phyloP scores from a whole-genome alignment of 306 rosid genomes.

The Trichosanthes cucumerina region DNA sequence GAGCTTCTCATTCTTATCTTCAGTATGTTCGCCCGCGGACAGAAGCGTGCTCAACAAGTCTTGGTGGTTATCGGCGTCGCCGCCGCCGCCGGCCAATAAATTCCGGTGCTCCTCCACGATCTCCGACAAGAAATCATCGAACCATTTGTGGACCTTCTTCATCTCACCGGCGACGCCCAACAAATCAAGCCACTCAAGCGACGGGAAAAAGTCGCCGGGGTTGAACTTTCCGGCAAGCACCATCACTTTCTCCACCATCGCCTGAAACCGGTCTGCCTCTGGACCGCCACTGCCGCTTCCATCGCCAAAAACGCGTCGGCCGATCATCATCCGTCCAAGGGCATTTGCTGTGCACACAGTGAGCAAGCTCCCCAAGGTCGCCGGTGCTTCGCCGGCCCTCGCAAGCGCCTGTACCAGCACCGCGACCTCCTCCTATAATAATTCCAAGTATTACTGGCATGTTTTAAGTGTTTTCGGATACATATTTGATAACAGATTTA shows the following conservation, averaged over 20 bases:
- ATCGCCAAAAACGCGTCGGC: constrained; percentile 48
- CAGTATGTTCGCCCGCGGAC: constrained; percentile 26
- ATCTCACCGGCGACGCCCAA: constrained; percentile 47
- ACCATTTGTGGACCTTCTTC: constrained; percentile 50
- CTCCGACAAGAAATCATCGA: constrained; percentile 40
- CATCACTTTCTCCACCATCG: constrained; percentile 66
- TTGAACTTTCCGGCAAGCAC: constrained; percentile 51
- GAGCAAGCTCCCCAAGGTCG: constrained; percentile 41
- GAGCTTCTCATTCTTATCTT: constrained; percentile 33
- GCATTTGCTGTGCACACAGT: constrained; percentile 57
- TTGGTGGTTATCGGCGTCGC: constrained; percentile 22
- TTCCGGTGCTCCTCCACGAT: constrained; percentile 47
- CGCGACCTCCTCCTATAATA: constrained; percentile 50
- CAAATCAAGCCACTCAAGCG: constrained; percentile 51
- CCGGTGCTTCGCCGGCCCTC: constrained; percentile 24
- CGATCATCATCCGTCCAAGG: constrained; percentile 51
- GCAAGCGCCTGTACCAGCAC: constrained; percentile 35
- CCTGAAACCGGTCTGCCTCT: constrained; percentile 50
- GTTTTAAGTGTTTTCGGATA: too few relatives aligned
- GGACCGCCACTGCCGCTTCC: constrained; percentile 30
- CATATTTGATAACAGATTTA: too few relatives aligned
- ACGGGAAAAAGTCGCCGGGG: constrained; percentile 62
- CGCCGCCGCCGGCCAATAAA: not conserved
- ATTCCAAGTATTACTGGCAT: not conserved
- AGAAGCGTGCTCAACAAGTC: constrained; percentile 46